These are phyloP conservation scores for Erythrobasidium hasegawianum DNA, from an alignment of 1,284 basidiomycete species.

Conservation along the genomic window DNA sequence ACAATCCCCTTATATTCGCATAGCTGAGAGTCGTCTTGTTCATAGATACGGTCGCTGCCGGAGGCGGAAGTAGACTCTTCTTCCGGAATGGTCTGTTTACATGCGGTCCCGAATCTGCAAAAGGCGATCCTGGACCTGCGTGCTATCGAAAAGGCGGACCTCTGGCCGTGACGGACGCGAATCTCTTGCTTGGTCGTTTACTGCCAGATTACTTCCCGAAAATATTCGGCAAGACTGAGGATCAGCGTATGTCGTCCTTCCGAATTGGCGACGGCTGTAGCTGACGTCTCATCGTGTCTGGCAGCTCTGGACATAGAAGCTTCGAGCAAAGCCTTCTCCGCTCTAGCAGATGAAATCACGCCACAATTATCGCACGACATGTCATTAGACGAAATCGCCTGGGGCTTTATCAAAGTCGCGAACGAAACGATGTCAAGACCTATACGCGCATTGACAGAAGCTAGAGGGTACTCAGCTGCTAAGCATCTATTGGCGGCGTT, in stretches of 20 bases:
- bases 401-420: conserved; percentile 57
- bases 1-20: background rate
- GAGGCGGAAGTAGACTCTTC: conserved; percentile 75
- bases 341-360: conserved; percentile 66
- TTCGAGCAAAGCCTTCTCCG: conserved; percentile 62
- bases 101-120: conserved; percentile 54
- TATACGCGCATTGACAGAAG: conserved; percentile 42
- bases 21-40: background rate
- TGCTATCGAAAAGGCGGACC: conserved; percentile 65
- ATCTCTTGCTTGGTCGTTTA: conserved; percentile 76
- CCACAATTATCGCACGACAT: conserved; percentile 46
- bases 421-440: conserved; percentile 40
- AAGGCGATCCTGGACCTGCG: conserved; percentile 61
- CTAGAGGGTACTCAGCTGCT: conserved; percentile 37
- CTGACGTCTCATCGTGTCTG: background rate
- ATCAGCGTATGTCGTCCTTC: conserved; percentile 54
- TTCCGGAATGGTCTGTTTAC: conserved; percentile 63
- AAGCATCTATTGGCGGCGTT: conserved; percentile 38
- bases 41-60: conserved; percentile 67
- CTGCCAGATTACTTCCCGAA: conserved; percentile 61
- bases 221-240: conserved; percentile 81
- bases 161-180: conserved; percentile 80
- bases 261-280: too few relatives aligned
- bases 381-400: conserved; percentile 78
- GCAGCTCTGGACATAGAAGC: conserved; percentile 65